Conservation (phyloP, 1,139 yeast genomes). For the Tardiomyces blankii region DNA sequence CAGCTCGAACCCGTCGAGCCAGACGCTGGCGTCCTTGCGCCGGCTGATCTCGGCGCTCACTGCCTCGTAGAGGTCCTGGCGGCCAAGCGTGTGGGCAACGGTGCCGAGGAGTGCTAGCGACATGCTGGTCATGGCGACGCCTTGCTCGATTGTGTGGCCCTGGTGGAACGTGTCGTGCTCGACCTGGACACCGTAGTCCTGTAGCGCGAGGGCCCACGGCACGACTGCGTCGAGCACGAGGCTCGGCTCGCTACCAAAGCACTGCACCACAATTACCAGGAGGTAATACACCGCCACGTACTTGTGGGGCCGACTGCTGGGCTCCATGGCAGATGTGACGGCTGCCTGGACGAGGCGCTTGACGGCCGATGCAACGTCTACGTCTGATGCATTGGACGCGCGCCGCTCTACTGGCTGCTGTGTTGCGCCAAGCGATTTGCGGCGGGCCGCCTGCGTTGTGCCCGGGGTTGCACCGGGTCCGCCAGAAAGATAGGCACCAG, state of each 20-base stretch:
- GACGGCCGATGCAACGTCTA: no score
- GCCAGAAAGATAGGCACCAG: no score
- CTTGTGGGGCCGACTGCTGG: conserved; percentile 3
- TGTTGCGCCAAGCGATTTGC: no score
- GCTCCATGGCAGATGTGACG: neutral
- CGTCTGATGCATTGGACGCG: no score
- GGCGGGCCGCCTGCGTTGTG: no score
- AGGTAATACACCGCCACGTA: conserved; percentile 11
- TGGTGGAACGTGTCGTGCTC: neutral
- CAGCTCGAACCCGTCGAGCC: conserved; percentile 7
- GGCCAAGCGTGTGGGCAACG: conserved; percentile 10
- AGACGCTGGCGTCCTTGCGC: conserved; percentile 10
- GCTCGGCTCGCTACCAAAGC: conserved; percentile 2
- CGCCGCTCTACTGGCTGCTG: no score
- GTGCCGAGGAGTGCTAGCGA: conserved; percentile 14
- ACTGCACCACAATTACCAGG: conserved; percentile 4
- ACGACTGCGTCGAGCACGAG: conserved; percentile 1
- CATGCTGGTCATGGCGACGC: conserved; percentile 12
- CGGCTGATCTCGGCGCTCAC: conserved; percentile 9
- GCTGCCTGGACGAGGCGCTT: no score
- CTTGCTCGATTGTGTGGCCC: conserved; percentile 10
- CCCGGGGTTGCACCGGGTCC: no score
- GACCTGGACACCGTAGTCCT: conserved; percentile 3
- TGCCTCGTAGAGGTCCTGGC: conserved; percentile 7
- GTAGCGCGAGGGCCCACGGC: conserved; percentile 7